These are phyloP conservation scores for Coemansia sp. DNA, from an alignment of 192 early-diverging fungal species.

Conservation along the genomic window DNA sequence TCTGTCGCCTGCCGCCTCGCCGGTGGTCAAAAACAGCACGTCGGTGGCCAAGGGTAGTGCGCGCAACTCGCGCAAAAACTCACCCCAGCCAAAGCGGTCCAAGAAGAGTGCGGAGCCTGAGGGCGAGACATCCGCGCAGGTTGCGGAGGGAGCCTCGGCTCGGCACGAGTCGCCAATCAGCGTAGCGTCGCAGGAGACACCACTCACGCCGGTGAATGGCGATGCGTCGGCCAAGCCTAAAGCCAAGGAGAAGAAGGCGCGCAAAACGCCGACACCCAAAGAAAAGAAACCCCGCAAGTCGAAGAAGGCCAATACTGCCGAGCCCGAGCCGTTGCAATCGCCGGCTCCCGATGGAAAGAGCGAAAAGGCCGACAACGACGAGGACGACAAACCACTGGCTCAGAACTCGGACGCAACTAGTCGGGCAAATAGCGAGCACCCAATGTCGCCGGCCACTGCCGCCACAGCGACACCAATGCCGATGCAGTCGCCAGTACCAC, in stretches of 20 bases:
- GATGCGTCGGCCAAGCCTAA: slow-evolving; percentile 5
- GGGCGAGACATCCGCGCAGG: neutral
- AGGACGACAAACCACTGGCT: slow-evolving; percentile 15
- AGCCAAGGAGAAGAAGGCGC: slow-evolving; percentile 34
- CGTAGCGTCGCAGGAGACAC: slow-evolving; percentile 2
- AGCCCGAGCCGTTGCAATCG: neutral
- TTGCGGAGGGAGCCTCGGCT: neutral
- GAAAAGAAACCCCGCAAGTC: slow-evolving; percentile 6
- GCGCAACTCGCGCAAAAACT: slow-evolving; percentile 46
- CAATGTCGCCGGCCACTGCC: slow-evolving; percentile 6
- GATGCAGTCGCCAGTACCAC: slow-evolving; percentile 1
- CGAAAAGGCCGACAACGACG: neutral
- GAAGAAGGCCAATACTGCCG: slow-evolving; percentile 8
- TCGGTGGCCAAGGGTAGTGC: slow-evolving; percentile 32
- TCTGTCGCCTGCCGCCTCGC: slow-evolving; percentile 6
- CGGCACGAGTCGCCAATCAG: slow-evolving; percentile 7
- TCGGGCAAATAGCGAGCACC: slow-evolving; percentile 7
- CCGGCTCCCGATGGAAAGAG: neutral
- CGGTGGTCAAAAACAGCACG: slow-evolving; percentile 11
- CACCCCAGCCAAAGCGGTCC: slow-evolving; percentile 40
- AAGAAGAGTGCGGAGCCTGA: slow-evolving; percentile 6
- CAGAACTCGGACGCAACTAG: slow-evolving; percentile 5
- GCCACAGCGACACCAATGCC: slow-evolving; percentile 4
- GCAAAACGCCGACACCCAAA: too few species aligned
- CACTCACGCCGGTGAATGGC: neutral